Conservation (phyloP, 306 rosid species). For the Alnus glutinosa region DNA sequence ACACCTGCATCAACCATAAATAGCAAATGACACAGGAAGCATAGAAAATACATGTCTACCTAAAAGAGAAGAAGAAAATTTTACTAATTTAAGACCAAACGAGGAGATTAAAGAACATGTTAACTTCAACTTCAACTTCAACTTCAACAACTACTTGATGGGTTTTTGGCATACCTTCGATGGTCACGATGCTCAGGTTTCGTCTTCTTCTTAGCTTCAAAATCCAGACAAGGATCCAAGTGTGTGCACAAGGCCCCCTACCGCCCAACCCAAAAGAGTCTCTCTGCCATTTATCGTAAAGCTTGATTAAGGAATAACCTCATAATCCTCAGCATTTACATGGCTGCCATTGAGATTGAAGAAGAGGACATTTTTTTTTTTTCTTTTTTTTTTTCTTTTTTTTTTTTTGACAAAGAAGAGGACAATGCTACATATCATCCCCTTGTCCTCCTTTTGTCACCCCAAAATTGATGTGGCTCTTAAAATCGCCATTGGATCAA, state of each 20-base stretch:
- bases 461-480: no score
- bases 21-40: constrained; percentile 18
- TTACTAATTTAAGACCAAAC: constrained; percentile 27
- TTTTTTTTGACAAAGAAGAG: no score
- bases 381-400: no score
- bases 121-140: constrained; percentile 9
- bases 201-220: constrained; percentile 25
- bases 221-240: constrained; percentile 14
- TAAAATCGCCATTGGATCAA: no score
- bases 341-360: constrained; percentile 20
- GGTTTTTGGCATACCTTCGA: constrained; percentile 11
- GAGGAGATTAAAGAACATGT: constrained; percentile 18
- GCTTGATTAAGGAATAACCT: constrained; percentile 21
- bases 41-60: not conserved
- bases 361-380: no score
- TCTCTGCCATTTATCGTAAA: constrained; percentile 17
- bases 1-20: not conserved
- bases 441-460: no score
- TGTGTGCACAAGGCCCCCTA: constrained; percentile 21
- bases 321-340: constrained; percentile 24
- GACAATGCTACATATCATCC: no score
- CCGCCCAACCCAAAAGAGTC: not conserved
- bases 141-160: constrained; percentile 24
- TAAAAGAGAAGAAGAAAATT: constrained; percentile 15
- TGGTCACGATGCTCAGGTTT: not conserved